Percentiles rank a stretch among this genome's conserved stretches.
These are phyloP conservation scores for Licmophora abbreviata DNA, from an alignment of 108 stramenopile species.

Conservation along the genomic window DNA sequence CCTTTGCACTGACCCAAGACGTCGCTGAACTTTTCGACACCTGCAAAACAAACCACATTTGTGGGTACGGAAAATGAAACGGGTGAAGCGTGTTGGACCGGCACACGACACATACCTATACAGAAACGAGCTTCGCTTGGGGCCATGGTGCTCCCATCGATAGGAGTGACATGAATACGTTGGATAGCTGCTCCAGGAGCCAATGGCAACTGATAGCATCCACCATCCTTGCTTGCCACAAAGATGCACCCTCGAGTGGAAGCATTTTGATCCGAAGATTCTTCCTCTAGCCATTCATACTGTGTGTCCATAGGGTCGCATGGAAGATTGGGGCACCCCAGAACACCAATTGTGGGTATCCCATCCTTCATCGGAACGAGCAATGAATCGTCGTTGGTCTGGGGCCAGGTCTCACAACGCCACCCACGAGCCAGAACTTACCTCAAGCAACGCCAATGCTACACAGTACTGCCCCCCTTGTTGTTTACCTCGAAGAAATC, in stretches of 20 bases:
- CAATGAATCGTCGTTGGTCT: too few species aligned
- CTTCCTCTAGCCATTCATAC: conserved; percentile 31
- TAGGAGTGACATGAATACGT: conserved; percentile 23
- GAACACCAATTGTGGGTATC: conserved; percentile 54
- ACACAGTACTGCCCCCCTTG: conserved; percentile 65
- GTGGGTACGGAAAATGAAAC: too few species aligned
- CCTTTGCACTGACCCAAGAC: conserved; percentile 24
- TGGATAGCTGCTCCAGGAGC: conserved; percentile 4
- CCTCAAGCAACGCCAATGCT: conserved; percentile 55
- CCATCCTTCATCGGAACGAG: conserved; percentile 18
- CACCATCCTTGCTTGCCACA: conserved; percentile 58
- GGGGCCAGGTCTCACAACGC: too few species aligned
- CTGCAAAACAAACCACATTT: too few species aligned
- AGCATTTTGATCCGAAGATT: conserved; percentile 10
- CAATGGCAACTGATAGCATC: conserved; percentile 59
- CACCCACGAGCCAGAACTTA: too few species aligned
- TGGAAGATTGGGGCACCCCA: conserved; percentile 80
- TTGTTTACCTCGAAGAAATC: conserved; percentile 60
- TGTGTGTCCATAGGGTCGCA: conserved; percentile 1
- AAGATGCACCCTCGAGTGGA: conserved; percentile 58
- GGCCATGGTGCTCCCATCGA: conserved; percentile 16
- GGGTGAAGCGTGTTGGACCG: too few species aligned
- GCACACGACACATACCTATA: conserved; percentile 19
- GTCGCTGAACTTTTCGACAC: conserved; percentile 61
- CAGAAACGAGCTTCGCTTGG: conserved; percentile 38